Evolutionary conservation across 805 yeast species (phyloP).

Genomic region (Wickerhamiella spandovensis): DNA sequence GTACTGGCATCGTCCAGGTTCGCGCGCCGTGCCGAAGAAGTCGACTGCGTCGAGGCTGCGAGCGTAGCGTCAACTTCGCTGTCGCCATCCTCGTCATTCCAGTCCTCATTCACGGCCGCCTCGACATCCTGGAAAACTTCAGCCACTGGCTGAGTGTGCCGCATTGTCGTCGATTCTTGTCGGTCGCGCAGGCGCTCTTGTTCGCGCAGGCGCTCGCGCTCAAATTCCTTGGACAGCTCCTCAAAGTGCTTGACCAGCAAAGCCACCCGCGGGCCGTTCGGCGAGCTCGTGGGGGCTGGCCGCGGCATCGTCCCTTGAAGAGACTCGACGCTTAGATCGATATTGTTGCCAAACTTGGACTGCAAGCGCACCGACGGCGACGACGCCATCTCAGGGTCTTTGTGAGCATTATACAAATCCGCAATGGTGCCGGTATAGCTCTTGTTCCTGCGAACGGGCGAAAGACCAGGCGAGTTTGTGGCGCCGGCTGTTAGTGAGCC

Average conservation of each 20-base stretch:
- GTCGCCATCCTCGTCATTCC: conserved; percentile 21
- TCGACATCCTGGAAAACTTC: conserved; percentile 79
- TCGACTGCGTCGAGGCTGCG: neutral
- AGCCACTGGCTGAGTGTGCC: conserved; percentile 71
- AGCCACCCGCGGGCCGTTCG: conserved; percentile 18
- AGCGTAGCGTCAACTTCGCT: neutral
- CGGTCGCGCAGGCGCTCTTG: conserved; percentile 41
- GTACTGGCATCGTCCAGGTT: neutral
- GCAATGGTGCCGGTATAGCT: neutral
- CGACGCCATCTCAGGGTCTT: neutral
- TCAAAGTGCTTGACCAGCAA: conserved; percentile 52
- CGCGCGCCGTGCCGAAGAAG: neutral
- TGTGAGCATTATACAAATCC: neutral
- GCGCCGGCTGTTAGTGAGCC: neutral
- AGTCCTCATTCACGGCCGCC: conserved; percentile 64
- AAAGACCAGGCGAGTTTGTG: neutral
- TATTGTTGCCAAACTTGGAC: conserved; percentile 14
- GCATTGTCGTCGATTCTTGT: conserved; percentile 59
- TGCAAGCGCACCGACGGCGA: conserved; percentile 6
- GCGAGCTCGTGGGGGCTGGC: neutral
- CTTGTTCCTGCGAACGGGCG: neutral
- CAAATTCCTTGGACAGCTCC: conserved; percentile 72
- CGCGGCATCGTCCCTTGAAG: conserved; percentile 33
- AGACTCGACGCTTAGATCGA: conserved; percentile 23
- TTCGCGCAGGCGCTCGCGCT: conserved; percentile 72